A percentile compares a stretch with the other conserved stretches of the same genome.
Evolutionary conservation across 1,139 yeast genomes (phyloP).

Genomic region (Yamadazyma atmosphaerica): DNA sequence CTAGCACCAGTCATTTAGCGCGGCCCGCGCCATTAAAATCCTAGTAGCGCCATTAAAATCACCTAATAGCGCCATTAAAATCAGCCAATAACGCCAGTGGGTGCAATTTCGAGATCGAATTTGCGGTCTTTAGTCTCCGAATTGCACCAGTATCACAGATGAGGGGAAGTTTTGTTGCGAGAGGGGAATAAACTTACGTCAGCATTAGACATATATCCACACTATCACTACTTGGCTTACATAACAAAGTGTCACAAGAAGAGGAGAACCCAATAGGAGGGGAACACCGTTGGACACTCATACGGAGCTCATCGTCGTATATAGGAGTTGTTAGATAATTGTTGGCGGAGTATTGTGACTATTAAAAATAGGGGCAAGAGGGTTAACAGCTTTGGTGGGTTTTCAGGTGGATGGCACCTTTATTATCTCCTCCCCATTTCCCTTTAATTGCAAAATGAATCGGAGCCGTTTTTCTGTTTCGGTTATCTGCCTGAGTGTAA

Average conservation of each 20-base stretch:
- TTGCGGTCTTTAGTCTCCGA: not conserved
- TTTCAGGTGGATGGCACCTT: too few relatives aligned
- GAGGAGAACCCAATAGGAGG: not conserved
- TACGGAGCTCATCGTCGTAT: not conserved
- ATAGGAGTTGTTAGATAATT: too few relatives aligned
- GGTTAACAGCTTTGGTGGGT: not conserved
- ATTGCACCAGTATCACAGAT: not conserved
- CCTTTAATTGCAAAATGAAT: not conserved
- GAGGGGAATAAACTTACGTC: not conserved
- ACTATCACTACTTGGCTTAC: not conserved
- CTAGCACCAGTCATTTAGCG: too few relatives aligned
- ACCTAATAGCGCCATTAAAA: too few relatives aligned
- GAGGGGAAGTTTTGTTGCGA: not conserved
- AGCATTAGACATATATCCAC: not conserved
- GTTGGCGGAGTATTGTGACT: not conserved
- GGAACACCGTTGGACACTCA: not conserved
- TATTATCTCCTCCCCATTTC: too few relatives aligned
- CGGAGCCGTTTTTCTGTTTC: not conserved
- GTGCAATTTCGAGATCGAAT: not conserved
- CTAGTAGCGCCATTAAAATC: too few relatives aligned
- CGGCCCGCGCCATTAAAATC: too few relatives aligned
- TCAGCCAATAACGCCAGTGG: not conserved
- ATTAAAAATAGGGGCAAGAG: not conserved
- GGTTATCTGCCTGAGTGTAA: not conserved
- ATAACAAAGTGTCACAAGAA: not conserved